A percentile compares a stretch with the other conserved stretches of the same genome.
Evolutionary conservation across 768 basidiomycete genomes (phyloP).

Genomic region (Leucocoprinus leucothites): DNA sequence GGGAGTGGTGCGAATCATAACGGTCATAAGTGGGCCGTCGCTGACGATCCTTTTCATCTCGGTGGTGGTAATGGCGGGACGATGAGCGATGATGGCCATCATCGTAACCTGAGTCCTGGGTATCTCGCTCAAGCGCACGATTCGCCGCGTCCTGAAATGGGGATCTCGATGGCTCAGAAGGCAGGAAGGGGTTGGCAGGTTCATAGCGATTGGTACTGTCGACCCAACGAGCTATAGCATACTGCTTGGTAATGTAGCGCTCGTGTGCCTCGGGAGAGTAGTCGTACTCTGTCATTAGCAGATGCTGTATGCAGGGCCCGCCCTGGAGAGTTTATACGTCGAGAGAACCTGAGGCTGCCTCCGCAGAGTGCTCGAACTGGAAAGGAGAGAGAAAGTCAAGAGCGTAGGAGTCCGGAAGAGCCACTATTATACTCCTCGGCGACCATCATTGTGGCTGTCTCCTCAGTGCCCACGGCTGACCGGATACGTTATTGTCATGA

Average conservation of each 20-base stretch:
- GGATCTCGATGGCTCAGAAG: neutral
- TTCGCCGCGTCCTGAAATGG: neutral
- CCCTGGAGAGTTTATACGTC: too few relatives aligned
- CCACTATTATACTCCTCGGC: too few relatives aligned
- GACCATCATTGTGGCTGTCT: too few relatives aligned
- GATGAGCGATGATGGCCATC: neutral
- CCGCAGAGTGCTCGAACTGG: too few relatives aligned
- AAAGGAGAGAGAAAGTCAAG: too few relatives aligned
- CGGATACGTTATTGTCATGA: neutral
- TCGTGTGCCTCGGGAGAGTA: constrained; percentile 17
- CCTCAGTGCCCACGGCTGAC: too few relatives aligned
- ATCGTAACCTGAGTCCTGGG: neutral
- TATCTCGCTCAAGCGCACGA: neutral
- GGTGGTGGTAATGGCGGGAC: neutral
- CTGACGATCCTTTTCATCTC: neutral
- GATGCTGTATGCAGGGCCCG: too few relatives aligned
- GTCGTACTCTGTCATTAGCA: constrained; percentile 19
- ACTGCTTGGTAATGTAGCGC: constrained; percentile 16
- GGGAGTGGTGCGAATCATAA: neutral
- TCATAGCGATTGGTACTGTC: constrained; percentile 9
- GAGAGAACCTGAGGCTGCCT: too few relatives aligned
- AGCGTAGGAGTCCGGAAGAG: too few relatives aligned
- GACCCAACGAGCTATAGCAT: constrained; percentile 16
- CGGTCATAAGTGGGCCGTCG: neutral
- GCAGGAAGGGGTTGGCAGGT: constrained; percentile 12